These are phyloP conservation scores for Triadica sebifera DNA, from an alignment of 345 rosid species.

Conservation along the genomic window DNA sequence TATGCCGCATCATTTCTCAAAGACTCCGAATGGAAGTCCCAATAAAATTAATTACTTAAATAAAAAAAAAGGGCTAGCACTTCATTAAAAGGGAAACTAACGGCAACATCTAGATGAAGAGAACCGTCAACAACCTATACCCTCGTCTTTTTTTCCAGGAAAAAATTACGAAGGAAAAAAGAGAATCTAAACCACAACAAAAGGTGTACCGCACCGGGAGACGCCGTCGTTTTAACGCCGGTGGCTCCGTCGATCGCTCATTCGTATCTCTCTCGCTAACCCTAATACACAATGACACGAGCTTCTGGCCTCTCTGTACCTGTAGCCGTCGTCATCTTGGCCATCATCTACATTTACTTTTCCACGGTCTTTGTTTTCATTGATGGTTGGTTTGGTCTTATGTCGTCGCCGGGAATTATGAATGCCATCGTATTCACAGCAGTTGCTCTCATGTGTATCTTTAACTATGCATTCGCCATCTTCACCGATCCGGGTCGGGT, in stretches of 20 bases:
- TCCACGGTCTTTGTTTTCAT: constrained; percentile 73
- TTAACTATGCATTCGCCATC: constrained; percentile 57
- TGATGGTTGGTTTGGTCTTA: constrained; percentile 86
- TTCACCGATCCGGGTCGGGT: constrained; percentile 86
- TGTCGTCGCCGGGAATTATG: constrained; percentile 73
- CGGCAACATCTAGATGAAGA: constrained; percentile 1
- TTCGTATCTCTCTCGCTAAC: background rate
- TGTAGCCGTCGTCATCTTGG: constrained; percentile 57
- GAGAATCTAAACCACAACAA: background rate
- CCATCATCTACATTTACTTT: constrained; percentile 64
- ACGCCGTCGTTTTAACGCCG: constrained; percentile 70
- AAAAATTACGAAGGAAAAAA: background rate
- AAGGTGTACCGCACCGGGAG: constrained; percentile 35
- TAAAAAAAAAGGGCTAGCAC: background rate
- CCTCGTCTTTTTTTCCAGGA: background rate
- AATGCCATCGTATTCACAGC: constrained; percentile 70
- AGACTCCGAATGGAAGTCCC: no score
- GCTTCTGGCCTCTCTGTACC: constrained; percentile 59
- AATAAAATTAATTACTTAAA: background rate
- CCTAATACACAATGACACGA: constrained; percentile 46
- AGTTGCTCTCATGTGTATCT: constrained; percentile 60
- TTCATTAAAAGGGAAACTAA: background rate
- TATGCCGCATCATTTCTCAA: no score
- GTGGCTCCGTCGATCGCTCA: constrained; percentile 43
- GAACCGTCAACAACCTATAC: background rate